Percentiles rank a stretch among this genome's conserved stretches.
phyloP scores from a whole-genome alignment of 1,139 yeast species.

The Suhomyces panamericanus region DNA sequence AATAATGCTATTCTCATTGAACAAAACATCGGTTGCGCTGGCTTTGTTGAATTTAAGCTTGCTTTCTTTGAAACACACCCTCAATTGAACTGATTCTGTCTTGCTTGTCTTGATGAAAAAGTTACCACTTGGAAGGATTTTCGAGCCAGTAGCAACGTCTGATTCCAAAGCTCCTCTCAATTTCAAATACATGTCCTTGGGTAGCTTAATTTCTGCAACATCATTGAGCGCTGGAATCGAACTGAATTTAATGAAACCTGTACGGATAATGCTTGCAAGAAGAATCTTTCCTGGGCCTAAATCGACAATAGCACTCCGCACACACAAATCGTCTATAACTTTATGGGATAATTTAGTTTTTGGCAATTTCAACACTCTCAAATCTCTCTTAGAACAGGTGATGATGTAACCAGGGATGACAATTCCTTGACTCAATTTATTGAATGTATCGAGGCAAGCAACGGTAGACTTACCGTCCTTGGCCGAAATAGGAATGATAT shows the following conservation, averaged over 20 bases:
- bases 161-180: slow-evolving; percentile 26
- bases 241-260: slow-evolving; percentile 42
- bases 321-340: slow-evolving; percentile 61
- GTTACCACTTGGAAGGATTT: slow-evolving; percentile 70
- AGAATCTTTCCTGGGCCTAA: slow-evolving; percentile 35
- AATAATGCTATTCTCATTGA: slow-evolving; percentile 58
- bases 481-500: slow-evolving; percentile 60
- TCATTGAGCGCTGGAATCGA: slow-evolving; percentile 43
- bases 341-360: slow-evolving; percentile 63
- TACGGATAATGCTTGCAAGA: slow-evolving; percentile 36
- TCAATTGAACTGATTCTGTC: slow-evolving; percentile 49
- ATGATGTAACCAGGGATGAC: slow-evolving; percentile 63
- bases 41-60: slow-evolving; percentile 26
- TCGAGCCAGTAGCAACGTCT: slow-evolving; percentile 28
- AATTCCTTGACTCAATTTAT: slow-evolving; percentile 61
- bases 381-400: slow-evolving; percentile 59
- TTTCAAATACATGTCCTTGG: slow-evolving; percentile 33
- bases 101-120: slow-evolving; percentile 58
- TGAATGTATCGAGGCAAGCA: slow-evolving; percentile 63
- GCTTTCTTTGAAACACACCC: slow-evolving; percentile 43
- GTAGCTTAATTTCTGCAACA: slow-evolving; percentile 36
- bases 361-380: slow-evolving; percentile 64
- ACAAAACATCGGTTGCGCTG: slow-evolving; percentile 49
- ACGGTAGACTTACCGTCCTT: slow-evolving; percentile 60
- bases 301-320: slow-evolving; percentile 43